A percentile compares a stretch with the other conserved stretches of the same genome.
These are phyloP conservation scores for Globisporangium takayamanum DNA, from an alignment of 352 stramenopile genomes.

Conservation along the genomic window DNA sequence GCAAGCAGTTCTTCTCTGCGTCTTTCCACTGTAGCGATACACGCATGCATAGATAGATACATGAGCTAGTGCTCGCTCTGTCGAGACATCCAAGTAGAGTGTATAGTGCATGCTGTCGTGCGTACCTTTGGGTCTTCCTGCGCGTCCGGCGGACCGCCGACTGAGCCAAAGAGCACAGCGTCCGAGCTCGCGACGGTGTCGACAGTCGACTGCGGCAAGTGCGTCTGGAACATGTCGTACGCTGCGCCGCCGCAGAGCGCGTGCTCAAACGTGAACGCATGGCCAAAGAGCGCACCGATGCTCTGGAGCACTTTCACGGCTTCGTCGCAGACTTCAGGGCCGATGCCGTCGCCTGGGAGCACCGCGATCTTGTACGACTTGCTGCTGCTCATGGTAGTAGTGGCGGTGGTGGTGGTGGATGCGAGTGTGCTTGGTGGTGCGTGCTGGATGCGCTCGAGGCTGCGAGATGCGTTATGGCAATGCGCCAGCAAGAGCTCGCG, in stretches of 20 bases:
- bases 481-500: no score
- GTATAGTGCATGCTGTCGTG: background rate
- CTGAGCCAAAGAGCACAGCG: slow-evolving; percentile 95
- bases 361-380: slow-evolving; percentile 90
- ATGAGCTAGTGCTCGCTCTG: no score
- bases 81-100: no score
- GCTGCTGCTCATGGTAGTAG: slow-evolving; percentile 20
- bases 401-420: background rate
- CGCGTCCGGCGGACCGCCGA: slow-evolving; percentile 93
- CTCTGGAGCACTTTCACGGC: slow-evolving; percentile 89
- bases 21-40: slow-evolving; percentile 61
- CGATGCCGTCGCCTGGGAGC: slow-evolving; percentile 97
- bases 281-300: slow-evolving; percentile 72
- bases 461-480: slow-evolving; percentile 13
- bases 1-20: slow-evolving; percentile 93
- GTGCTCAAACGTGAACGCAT: slow-evolving; percentile 92
- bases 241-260: slow-evolving; percentile 95
- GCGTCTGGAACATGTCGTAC: slow-evolving; percentile 87
- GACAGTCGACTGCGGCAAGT: slow-evolving; percentile 94
- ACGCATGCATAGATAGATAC: background rate
- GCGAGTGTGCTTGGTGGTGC: background rate
- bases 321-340: slow-evolving; percentile 96
- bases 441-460: slow-evolving; percentile 2
- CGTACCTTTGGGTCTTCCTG: slow-evolving; percentile 76
- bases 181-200: slow-evolving; percentile 87